Base-by-base conservation (phyloP, 228 moss, liverwort and hornwort species). In the Sphagnum magellanicum region DNA sequence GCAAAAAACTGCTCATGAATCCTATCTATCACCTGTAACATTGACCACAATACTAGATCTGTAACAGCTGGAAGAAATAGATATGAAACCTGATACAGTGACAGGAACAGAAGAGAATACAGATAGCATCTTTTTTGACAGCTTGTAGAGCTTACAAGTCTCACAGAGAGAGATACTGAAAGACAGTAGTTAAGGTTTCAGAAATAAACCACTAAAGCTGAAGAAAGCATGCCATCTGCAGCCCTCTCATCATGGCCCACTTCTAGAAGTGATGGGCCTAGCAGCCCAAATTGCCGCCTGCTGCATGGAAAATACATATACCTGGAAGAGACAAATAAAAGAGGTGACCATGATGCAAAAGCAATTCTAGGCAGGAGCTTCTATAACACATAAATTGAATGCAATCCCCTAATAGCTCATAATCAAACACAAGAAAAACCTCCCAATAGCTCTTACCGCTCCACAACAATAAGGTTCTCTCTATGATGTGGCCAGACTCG, bases 401-500 rank as follows among this genome's bases (percentile, higher is more conserved):
- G 32, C 32, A 32, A 3, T 32, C 32, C 32, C 32, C 32, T 32
- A 32, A 32, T 32, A 32, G 32, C 32, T 32, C 32, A 32, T 32
- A 32, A 32, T 32, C 32, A 32, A 32, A 32, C 32, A 32, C 32
- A 32, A 1, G 32, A 32, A 32, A 32, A 32, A 32, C 32, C 32
- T 32, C 32, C 32, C 32, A 32, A 32, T 32, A 32, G 32, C 32
- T 32, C 66, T 88, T 84, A 98, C 93, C 98, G 86, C 81, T 98
- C 98, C 68, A 98, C 98, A 81, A 94, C 98, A 77, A 98, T 98
- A 53, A 98, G 89, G 79, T 98, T 98, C 63, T 87, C 87, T 66
- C 98, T 93, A 76, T 98, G 98, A 83, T 98, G 98, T 63, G 98
- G 98, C 98, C 98, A 98, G 59, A 98, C 98, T 79, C 98, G 85